Conservation (phyloP, 345 rosid genomes). For the Noccaea bulbosa region DNA sequence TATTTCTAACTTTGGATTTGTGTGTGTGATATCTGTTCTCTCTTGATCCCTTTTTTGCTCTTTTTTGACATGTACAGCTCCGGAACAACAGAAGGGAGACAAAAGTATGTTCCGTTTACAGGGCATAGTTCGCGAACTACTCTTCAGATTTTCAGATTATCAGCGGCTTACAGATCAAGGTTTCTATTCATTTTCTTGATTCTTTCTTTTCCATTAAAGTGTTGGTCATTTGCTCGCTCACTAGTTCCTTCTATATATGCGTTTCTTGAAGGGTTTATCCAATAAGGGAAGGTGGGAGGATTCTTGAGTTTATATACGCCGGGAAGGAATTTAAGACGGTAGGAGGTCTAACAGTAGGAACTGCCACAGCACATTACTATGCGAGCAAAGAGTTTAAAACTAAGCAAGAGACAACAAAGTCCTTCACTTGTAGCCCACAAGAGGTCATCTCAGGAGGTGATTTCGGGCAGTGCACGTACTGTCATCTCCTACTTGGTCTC, state of each 20-base stretch:
- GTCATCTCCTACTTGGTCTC: slow-evolving; percentile 91
- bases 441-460: slow-evolving; percentile 83
- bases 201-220: neutral
- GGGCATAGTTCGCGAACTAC: slow-evolving; percentile 75
- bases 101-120: slow-evolving; percentile 84
- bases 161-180: slow-evolving; percentile 97
- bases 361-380: slow-evolving; percentile 90
- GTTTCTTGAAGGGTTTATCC: slow-evolving; percentile 62
- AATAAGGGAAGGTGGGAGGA: slow-evolving; percentile 76
- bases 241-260: slow-evolving; percentile 5
- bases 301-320: slow-evolving; percentile 86
- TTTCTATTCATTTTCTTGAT: slow-evolving; percentile 18
- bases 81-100: slow-evolving; percentile 94
- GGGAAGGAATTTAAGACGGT: slow-evolving; percentile 75
- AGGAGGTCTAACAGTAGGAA: slow-evolving; percentile 77
- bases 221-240: neutral
- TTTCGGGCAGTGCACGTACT: slow-evolving; percentile 78
- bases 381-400: slow-evolving; percentile 86
- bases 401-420: slow-evolving; percentile 72
- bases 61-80: slow-evolving; percentile 58
- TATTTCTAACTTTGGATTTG: slow-evolving; percentile 9
- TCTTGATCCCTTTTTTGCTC: slow-evolving; percentile 3
- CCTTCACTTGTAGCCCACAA: slow-evolving; percentile 84
- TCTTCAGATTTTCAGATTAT: slow-evolving; percentile 72
- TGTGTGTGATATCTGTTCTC: slow-evolving; percentile 8